A percentile compares a stretch with the other conserved stretches of the same genome.
Conservation (phyloP, 1,284 basidiomycete species). For the Tilletia indica region DNA sequence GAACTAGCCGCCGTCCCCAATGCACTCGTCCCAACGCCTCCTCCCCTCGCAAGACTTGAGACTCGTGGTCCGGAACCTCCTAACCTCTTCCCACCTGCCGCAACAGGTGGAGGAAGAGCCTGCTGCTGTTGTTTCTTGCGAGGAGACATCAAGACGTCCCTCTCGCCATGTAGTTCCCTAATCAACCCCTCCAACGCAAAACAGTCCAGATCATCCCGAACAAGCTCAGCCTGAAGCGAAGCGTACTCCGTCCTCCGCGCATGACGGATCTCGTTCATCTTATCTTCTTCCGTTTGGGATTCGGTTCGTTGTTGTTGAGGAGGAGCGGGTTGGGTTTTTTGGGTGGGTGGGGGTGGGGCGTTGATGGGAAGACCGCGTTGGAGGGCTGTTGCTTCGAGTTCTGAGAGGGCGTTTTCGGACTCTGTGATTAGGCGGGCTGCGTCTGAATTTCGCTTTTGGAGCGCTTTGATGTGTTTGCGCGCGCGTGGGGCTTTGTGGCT, state of each 20-base stretch:
- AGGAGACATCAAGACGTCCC: conserved; percentile 3
- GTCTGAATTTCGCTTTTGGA: conserved; percentile 39
- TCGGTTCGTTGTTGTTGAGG: background rate
- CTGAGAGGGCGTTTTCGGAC: background rate
- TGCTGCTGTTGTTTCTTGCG: background rate
- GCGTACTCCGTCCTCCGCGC: conserved; percentile 21
- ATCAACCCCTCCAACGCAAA: conserved; percentile 52
- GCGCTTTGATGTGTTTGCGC: conserved; percentile 50
- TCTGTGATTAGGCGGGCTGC: conserved; percentile 14
- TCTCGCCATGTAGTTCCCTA: conserved; percentile 29
- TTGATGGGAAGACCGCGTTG: background rate
- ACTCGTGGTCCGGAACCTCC: background rate
- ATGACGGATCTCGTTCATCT: background rate
- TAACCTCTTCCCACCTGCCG: background rate
- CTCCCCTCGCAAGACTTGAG: background rate
- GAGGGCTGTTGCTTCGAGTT: background rate
- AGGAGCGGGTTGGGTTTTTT: conserved; percentile 22
- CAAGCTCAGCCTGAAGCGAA: conserved; percentile 33
- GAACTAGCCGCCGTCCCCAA: background rate
- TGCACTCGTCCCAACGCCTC: background rate
- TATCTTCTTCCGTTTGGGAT: background rate
- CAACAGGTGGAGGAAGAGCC: background rate
- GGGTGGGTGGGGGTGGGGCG: conserved; percentile 23
- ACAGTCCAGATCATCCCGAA: conserved; percentile 52
- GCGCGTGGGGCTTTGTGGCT: conserved; percentile 40